Base-by-base conservation (phyloP, 2,329 filamentous ascomycete species). In the Graphiopsis chlorocephala region DNA sequence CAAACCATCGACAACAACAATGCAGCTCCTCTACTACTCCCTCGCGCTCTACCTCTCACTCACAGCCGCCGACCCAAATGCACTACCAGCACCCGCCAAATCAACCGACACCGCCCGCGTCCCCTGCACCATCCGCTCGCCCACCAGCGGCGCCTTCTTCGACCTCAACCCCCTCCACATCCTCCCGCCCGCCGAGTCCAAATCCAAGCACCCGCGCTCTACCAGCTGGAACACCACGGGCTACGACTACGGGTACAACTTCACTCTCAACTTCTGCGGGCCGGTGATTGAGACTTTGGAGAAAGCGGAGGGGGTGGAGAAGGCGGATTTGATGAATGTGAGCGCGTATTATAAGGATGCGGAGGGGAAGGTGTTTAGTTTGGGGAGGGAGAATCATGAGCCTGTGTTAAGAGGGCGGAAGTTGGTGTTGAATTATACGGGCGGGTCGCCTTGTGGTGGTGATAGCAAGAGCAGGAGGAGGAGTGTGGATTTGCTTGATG, bases 221-320 rank as follows among this genome's bases (percentile, higher is more conserved):
- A 82, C 85, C 66, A 88, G 83, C 73, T 85, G 84, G 80, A 83
- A 86, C 68, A 87, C 89, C 8, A 85, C 85, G 65, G 91, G 91
- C 35, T 90, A 88, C 75, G 91, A 94, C 77, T 91, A 93, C 70
- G 87, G 86, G 68, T 86, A 87, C 68, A 94, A 94, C 79, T 95
- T 95, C 73, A 94, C 91, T 1, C 75, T 94, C 72, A 95, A 95
- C 78, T 88, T 95, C 71, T 95, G 91, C 79, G 88, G 84, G 38
- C 82, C 90, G 1, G 89, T 93, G n/a, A 84, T 93, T 17, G 86
- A 90, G 70, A 80, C 85, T 17, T 50, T 78, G 31, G 70, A 73
- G 31, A 71, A 75, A 64, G 70, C 68, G 4, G 83, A 85, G 12
- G 90, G 88, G n/a, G 76, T 93, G 47, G 82, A 87, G 52, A 82